Base-by-base conservation (phyloP, 257 asterid species). In the Avicennia marina region DNA sequence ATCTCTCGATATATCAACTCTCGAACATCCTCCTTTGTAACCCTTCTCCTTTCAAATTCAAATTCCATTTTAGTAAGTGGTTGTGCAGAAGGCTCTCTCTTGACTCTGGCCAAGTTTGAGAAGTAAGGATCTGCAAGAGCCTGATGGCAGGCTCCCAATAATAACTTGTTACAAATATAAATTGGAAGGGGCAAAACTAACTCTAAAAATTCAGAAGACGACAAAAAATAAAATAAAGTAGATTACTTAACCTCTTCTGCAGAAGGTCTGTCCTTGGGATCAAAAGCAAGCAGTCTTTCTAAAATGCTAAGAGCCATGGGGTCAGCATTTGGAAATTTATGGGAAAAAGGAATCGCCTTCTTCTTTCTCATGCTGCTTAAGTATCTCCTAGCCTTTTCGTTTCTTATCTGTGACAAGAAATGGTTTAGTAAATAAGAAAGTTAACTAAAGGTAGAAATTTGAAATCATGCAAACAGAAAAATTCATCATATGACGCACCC, bases 81-180 rank as follows among this genome's bases (percentile, higher is more conserved):
- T 48, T 89, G 99, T 39, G 99, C 86, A 16, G 91, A 80, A 64
- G 99, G 99, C 50, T 93, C 99, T 72, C 99, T 84, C 79, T 93
- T 97, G 44, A 89, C 99, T 72, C 83, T 78, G 59, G 97, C 95
- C 78, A 93, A 80, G 84, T 93, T 93, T 70, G 91, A 76, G 75
- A 93, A 93, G 73, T 93, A 91, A 21, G 96, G 96, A 84, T 87
- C 96, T 69, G 98, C 96, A 76, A 91, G 96, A 61, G 98, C 95
- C 98, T 90, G 81, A n/a, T n/a, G n/a, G n/a, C 64, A 24, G 72
- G 72, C 68, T 45, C 76, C 20, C 62, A 65, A 72, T 46, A 67
- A 70, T 40, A 45, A 31, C 17, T 62, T 61, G 67, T 64, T 44
- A n/a, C n/a, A n/a, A n/a, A n/a, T n/a, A n/a, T n/a, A n/a, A n/a